Conservation (phyloP, 1,284 basidiomycete genomes). For the Heliocybe sulcata region DNA sequence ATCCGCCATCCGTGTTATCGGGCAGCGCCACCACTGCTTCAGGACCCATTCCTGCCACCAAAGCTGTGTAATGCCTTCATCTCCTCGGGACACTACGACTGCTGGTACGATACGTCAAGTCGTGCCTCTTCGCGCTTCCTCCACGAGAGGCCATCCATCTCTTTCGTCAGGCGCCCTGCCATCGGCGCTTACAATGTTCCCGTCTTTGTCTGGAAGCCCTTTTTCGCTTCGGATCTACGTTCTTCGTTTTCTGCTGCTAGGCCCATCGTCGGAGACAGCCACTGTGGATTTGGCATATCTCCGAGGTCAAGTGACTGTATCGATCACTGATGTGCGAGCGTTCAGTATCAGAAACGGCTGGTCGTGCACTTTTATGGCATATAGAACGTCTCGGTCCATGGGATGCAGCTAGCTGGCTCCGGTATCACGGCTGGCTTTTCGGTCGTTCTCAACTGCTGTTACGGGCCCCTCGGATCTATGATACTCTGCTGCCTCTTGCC, state of each 20-base stretch:
- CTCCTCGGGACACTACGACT: too few species aligned
- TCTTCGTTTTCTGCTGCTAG: not conserved
- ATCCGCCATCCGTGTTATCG: too few species aligned
- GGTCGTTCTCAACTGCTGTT: not conserved
- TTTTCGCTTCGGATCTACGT: not conserved
- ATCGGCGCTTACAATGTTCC: not conserved
- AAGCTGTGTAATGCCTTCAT: too few species aligned
- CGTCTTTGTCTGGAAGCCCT: not conserved
- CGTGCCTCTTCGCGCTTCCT: not conserved
- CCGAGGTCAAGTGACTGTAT: not conserved
- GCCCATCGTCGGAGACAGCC: not conserved
- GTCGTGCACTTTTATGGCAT: not conserved
- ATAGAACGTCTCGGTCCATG: not conserved
- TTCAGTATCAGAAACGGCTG: not conserved
- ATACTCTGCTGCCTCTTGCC: too few species aligned
- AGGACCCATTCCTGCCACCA: too few species aligned
- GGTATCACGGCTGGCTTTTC: not conserved
- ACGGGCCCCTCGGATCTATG: not conserved
- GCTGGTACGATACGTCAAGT: too few species aligned
- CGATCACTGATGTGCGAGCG: not conserved
- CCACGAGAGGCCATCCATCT: not conserved
- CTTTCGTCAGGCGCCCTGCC: not conserved
- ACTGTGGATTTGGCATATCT: not conserved
- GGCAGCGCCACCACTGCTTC: too few species aligned
- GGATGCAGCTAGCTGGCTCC: not conserved